A percentile compares a stretch with the other conserved stretches of the same genome.
phyloP scores from a whole-genome alignment of 2,329 filamentous ascomycete genomes.

The Polytolypa hystricis region DNA sequence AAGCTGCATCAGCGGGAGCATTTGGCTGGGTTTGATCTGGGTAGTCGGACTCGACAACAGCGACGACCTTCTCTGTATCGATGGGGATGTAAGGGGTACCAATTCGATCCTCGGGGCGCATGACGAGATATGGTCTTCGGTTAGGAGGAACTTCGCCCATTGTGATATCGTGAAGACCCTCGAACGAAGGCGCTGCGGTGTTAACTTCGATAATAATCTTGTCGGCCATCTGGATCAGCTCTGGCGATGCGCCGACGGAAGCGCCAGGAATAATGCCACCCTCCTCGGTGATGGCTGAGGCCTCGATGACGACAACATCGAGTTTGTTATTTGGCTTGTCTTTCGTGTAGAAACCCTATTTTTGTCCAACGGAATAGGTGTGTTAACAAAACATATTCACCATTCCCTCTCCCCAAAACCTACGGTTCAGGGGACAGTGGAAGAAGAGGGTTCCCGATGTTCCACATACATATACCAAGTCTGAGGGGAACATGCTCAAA shows the following conservation, averaged over 20 bases:
- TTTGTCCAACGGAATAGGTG: too few species aligned
- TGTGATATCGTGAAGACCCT: slow-evolving; percentile 83
- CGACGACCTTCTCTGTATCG: slow-evolving; percentile 74
- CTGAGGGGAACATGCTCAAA: slow-evolving; percentile 80
- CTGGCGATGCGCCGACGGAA: slow-evolving; percentile 72
- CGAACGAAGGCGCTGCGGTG: slow-evolving; percentile 71
- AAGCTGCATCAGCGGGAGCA: slow-evolving; percentile 61
- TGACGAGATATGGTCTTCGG: slow-evolving; percentile 77
- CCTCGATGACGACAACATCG: slow-evolving; percentile 77
- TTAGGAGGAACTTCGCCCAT: slow-evolving; percentile 73
- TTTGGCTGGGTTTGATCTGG: slow-evolving; percentile 67
- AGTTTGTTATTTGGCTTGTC: slow-evolving; percentile 62
- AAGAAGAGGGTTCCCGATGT: slow-evolving; percentile 16
- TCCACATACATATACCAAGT: slow-evolving; percentile 61
- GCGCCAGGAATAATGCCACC: slow-evolving; percentile 82
- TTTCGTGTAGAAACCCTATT: slow-evolving; percentile 68
- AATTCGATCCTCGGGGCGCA: slow-evolving; percentile 75
- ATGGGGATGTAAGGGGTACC: slow-evolving; percentile 72
- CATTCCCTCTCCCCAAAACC: not conserved
- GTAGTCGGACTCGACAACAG: slow-evolving; percentile 75
- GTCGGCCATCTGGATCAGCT: slow-evolving; percentile 81
- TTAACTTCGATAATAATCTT: slow-evolving; percentile 92
- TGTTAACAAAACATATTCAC: not conserved
- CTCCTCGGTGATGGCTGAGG: slow-evolving; percentile 75
- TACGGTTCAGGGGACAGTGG: too few species aligned